Conservation (phyloP, 192 early-diverging fungal species). For the Lunasporangiospora selenospora region DNA sequence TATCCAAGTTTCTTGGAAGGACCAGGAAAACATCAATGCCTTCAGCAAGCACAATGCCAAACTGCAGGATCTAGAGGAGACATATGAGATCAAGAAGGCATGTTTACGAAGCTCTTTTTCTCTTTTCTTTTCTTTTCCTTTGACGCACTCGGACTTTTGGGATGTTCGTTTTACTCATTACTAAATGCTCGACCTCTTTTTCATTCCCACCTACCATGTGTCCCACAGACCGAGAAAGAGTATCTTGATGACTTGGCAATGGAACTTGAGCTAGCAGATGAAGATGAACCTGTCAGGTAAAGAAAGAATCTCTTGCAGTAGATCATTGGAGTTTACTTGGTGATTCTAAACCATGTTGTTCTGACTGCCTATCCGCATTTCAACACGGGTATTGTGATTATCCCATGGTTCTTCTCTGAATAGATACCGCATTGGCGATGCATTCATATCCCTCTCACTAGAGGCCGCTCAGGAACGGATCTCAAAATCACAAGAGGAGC, state of each 20-base stretch:
- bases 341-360: neutral
- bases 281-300: constrained; percentile 85
- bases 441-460: constrained; percentile 81
- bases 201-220: neutral
- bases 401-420: neutral
- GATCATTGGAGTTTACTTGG: neutral
- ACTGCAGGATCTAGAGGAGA: constrained; percentile 79
- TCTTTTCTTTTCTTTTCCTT: constrained; percentile 14
- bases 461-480: constrained; percentile 77
- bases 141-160: too few species aligned
- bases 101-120: too few species aligned
- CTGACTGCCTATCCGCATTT: neutral
- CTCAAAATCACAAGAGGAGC: constrained; percentile 63
- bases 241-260: constrained; percentile 91
- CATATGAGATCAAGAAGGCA: constrained; percentile 85
- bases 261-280: constrained; percentile 94
- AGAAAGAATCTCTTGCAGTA: neutral
- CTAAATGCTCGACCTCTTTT: too few species aligned
- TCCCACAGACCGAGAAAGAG: constrained; percentile 81
- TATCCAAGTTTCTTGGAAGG: constrained; percentile 94
- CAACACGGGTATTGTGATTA: constrained; percentile 7
- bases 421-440: constrained; percentile 88
- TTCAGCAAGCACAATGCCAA: constrained; percentile 88
- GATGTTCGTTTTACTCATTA: too few species aligned
- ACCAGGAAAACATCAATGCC: constrained; percentile 95